Conservation (phyloP, 2,329 filamentous ascomycete genomes). For the Annulohypoxylon truncatum region DNA sequence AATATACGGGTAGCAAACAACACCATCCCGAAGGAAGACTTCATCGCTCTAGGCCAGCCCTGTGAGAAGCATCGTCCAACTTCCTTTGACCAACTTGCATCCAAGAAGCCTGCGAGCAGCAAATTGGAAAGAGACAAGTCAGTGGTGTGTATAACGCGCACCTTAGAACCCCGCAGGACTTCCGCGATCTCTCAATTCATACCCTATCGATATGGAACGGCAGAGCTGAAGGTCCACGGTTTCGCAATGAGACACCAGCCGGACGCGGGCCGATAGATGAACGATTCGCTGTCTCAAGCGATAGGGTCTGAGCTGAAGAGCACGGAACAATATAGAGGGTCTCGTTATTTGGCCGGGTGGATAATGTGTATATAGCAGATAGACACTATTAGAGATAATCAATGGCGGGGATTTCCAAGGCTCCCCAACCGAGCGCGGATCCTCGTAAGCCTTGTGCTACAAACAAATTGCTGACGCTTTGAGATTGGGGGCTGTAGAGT, state of each 20-base stretch:
- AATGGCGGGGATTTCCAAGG: slow-evolving; percentile 21
- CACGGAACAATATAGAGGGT: slow-evolving; percentile 35
- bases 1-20: slow-evolving; percentile 41
- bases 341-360: slow-evolving; percentile 32
- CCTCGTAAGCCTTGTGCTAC: slow-evolving; percentile 35
- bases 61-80: slow-evolving; percentile 44
- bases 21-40: slow-evolving; percentile 44
- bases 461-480: slow-evolving; percentile 32
- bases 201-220: slow-evolving; percentile 7
- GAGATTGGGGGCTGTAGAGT: slow-evolving; percentile 5
- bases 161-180: slow-evolving; percentile 28
- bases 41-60: slow-evolving; percentile 43
- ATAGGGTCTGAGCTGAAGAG: slow-evolving; percentile 23
- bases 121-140: slow-evolving; percentile 29
- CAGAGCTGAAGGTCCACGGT: slow-evolving; percentile 11
- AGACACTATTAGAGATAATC: slow-evolving; percentile 13
- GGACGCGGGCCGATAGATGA: slow-evolving; percentile 21
- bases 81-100: slow-evolving; percentile 26
- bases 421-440: slow-evolving; percentile 1
- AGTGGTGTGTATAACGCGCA: slow-evolving; percentile 15
- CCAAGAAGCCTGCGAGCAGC: slow-evolving; percentile 13
- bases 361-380: slow-evolving; percentile 10
- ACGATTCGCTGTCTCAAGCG: slow-evolving; percentile 36
- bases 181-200: slow-evolving; percentile 22
- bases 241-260: slow-evolving; percentile 25